Conservation (phyloP, 352 stramenopile species). For the Pilasporangium apinafurcum region DNA sequence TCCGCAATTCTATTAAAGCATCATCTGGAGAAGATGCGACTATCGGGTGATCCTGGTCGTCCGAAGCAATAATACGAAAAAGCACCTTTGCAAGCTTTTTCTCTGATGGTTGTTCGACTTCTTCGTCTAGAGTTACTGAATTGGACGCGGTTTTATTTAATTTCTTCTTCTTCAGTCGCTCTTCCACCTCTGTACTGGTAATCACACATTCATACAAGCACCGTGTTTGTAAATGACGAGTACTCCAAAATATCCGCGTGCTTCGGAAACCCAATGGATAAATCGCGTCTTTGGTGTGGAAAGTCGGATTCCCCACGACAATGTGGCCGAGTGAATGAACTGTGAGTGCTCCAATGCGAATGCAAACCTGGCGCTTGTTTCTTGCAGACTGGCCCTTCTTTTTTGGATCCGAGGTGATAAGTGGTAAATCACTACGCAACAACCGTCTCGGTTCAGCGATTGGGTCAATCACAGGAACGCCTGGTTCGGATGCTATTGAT, state of each 20-base stretch:
- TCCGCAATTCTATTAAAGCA: conserved; percentile 66
- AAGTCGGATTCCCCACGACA: conserved; percentile 72
- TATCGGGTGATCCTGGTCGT: conserved; percentile 61
- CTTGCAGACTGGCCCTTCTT: conserved; percentile 53
- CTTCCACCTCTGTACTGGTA: conserved; percentile 69
- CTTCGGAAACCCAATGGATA: conserved; percentile 88
- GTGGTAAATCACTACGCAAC: conserved; percentile 37
- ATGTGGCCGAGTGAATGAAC: conserved; percentile 78
- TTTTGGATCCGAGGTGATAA: conserved; percentile 41
- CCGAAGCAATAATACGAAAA: conserved; percentile 76
- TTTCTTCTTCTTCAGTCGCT: conserved; percentile 12
- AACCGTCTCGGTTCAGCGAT: conserved; percentile 26
- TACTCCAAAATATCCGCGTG: conserved; percentile 92
- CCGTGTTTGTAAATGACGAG: conserved; percentile 30
- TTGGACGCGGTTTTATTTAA: neutral
- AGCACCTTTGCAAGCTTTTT: conserved; percentile 18
- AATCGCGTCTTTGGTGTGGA: conserved; percentile 84
- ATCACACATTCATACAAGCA: conserved; percentile 92
- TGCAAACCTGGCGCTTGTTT: conserved; percentile 43
- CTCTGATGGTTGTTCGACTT: neutral
- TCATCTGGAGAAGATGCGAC: conserved; percentile 55
- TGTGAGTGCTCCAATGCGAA: conserved; percentile 69
- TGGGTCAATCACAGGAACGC: conserved; percentile 45
- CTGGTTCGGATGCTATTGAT: conserved; percentile 1
- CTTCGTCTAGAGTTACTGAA: too few species aligned